These are phyloP conservation scores for Radiomyces spectabilis DNA, from an alignment of 192 early-diverging fungal species.

Conservation along the genomic window DNA sequence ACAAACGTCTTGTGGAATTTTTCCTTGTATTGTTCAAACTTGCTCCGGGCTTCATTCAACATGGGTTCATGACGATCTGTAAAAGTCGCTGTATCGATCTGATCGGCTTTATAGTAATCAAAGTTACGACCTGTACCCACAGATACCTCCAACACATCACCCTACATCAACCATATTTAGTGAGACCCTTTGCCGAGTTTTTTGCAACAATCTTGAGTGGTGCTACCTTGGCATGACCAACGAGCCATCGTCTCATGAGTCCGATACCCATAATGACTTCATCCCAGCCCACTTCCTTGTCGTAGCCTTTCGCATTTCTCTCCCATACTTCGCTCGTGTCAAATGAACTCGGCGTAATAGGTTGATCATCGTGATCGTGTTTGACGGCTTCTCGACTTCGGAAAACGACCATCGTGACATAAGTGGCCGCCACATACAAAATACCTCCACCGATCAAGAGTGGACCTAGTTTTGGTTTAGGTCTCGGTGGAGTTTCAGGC, in stretches of 20 bases:
- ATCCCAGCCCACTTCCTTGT: conserved; percentile 49
- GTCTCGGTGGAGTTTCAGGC: no score
- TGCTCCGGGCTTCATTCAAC: conserved; percentile 38
- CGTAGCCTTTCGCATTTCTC: conserved; percentile 43
- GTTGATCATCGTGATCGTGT: background rate
- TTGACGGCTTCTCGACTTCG: conserved; percentile 21
- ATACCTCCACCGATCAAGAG: conserved; percentile 22
- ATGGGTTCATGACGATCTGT: conserved; percentile 45
- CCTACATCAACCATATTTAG: conserved; percentile 15
- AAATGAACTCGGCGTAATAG: conserved; percentile 15
- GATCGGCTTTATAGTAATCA: conserved; percentile 35
- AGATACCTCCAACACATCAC: conserved; percentile 52
- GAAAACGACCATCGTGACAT: conserved; percentile 27
- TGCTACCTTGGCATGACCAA: conserved; percentile 37
- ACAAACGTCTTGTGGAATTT: conserved; percentile 12
- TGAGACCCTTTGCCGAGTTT: background rate
- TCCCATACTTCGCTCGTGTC: conserved; percentile 38
- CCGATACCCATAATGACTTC: conserved; percentile 55
- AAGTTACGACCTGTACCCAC: conserved; percentile 61
- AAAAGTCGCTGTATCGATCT: conserved; percentile 37
- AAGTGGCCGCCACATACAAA: conserved; percentile 29
- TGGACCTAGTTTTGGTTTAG: conserved; percentile 12
- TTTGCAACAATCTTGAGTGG: background rate
- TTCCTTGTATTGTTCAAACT: conserved; percentile 16
- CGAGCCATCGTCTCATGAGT: conserved; percentile 33